Conservation (phyloP, 495 filamentous ascomycete species). For the Tuber microsphaerosporum region DNA sequence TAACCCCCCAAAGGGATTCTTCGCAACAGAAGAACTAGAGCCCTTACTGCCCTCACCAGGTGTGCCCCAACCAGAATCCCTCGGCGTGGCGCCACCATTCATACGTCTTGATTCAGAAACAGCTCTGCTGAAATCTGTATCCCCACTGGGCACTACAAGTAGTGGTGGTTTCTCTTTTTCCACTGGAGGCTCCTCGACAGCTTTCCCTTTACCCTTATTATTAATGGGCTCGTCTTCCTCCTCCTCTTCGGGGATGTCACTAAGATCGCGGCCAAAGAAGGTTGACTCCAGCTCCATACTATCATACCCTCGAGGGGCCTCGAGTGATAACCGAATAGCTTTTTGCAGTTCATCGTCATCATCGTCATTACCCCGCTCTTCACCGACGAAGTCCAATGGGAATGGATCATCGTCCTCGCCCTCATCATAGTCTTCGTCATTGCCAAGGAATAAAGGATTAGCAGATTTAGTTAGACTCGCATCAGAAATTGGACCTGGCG, state of each 20-base stretch:
- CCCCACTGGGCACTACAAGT: constrained; percentile 42
- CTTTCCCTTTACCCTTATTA: constrained; percentile 37
- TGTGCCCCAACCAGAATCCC: constrained; percentile 43
- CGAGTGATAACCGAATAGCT: constrained; percentile 77
- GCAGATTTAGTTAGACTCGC: constrained; percentile 7
- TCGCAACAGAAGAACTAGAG: background rate
- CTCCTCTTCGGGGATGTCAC: constrained; percentile 32
- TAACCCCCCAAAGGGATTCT: constrained; percentile 63
- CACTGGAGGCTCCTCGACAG: constrained; percentile 10
- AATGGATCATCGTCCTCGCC: constrained; percentile 13
- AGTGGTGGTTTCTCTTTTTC: background rate
- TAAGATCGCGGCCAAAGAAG: constrained; percentile 33
- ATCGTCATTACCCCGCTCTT: constrained; percentile 45
- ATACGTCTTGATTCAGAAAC: constrained; percentile 51
- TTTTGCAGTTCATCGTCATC: constrained; percentile 66
- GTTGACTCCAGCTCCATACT: constrained; percentile 39
- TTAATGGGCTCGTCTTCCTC: constrained; percentile 31
- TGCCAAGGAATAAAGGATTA: constrained; percentile 32
- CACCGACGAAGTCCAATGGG: constrained; percentile 11
- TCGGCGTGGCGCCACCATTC: constrained; percentile 40
- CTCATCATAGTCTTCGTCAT: constrained; percentile 30
- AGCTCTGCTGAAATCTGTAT: constrained; percentile 50
- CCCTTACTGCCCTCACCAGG: constrained; percentile 42
- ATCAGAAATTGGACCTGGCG: background rate
- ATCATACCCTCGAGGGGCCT: constrained; percentile 37